Base-by-base conservation (phyloP, 345 rosid species). In the Leavenworthia alabamica region DNA sequence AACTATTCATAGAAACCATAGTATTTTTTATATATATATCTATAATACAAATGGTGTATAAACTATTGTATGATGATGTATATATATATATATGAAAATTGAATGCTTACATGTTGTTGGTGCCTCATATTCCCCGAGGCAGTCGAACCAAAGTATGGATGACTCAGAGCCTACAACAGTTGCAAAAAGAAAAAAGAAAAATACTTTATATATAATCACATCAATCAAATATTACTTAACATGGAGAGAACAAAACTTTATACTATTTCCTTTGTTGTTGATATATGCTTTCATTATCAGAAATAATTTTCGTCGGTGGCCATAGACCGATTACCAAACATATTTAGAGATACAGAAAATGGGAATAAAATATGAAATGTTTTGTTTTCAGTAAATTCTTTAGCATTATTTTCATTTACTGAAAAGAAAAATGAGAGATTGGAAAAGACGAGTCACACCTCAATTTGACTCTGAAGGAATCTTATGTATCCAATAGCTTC, bases 401-500 rank as follows among this genome's bases (percentile, higher is more conserved):
- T 9, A 24, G 27, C 17, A 47, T 50, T 33, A n/a, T 31, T 53
- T 59, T n/a, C 6, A 29, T 22, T 20, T 11, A 11, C 6, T 37
- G 11, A 53, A 62, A 53, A n/a, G 4, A 63, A 70, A 23, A 70
- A 16, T 55, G 58, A 57, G 65, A 50, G 45, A 33, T 37, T 31
- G 41, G 73, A 66, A 67, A 66, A 67, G 71, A 66, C 62, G 62
- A 60, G 62, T 75, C 78, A 59, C 73, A 88, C 99, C 97, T 92
- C 91, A 82, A 87, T 84, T 81, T 93, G 99, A 86, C 83, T 80
- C 65, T 90, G 96, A 70, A 93, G 99, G 99, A 90, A 90, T 93
- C 99, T 90, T 77, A 93, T 93, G 86, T 93, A 90, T 74, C 97
- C 99, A 78, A 90, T 87, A 62, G 97, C 85, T 73, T 93, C 99